Evolutionary conservation across 176 grass and related monocot genomes (phyloP).

Genomic region (Miscanthus lutarioriparius): DNA sequence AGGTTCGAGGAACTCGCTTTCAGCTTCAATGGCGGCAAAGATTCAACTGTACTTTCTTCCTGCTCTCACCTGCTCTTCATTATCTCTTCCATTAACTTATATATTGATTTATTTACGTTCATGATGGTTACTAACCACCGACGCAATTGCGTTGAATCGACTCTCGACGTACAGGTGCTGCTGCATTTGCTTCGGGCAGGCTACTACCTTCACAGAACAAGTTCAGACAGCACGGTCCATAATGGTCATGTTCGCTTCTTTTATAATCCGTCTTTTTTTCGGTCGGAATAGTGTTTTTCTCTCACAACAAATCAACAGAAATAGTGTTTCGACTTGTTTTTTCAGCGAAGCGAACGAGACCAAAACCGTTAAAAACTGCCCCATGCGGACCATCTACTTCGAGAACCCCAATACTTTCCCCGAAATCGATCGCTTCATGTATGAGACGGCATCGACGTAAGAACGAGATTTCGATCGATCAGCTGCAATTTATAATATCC

Average conservation of each 20-base stretch:
- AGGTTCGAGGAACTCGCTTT: conserved; percentile 74
- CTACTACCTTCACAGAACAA: conserved; percentile 59
- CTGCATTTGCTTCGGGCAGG: conserved; percentile 70
- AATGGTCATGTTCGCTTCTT: too few relatives aligned
- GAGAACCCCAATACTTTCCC: conserved; percentile 57
- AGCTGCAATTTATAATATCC: neutral
- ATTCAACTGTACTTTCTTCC: conserved; percentile 56
- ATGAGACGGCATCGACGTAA: conserved; percentile 52
- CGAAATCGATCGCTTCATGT: conserved; percentile 65
- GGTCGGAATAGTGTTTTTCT: too few relatives aligned
- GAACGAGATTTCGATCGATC: neutral
- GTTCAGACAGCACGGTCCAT: conserved; percentile 1
- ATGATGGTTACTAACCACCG: neutral
- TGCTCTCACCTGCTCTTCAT: neutral
- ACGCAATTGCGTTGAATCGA: neutral
- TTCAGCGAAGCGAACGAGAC: too few relatives aligned
- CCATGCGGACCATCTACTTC: conserved; percentile 79
- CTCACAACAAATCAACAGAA: too few relatives aligned
- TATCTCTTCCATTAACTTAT: neutral
- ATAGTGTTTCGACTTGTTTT: too few relatives aligned
- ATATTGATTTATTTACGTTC: too few relatives aligned
- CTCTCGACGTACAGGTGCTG: too few relatives aligned
- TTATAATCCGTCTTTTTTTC: too few relatives aligned
- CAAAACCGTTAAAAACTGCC: conserved; percentile 47
- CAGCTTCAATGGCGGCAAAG: conserved; percentile 82